Base-by-base conservation (phyloP, 306 rosid genomes). In the Arachis hypogaea region DNA sequence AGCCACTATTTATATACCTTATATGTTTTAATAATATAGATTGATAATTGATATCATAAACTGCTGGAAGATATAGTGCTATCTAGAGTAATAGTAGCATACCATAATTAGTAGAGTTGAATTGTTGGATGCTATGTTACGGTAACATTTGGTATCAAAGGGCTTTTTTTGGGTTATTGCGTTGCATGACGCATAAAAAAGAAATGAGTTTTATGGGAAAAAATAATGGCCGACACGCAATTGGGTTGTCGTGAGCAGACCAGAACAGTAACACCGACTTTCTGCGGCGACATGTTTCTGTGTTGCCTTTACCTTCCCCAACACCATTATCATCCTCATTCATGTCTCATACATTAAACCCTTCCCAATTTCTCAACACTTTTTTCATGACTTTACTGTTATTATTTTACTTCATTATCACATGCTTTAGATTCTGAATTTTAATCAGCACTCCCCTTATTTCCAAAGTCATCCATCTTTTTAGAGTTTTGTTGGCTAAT, bases 221-320 rank as follows among this genome's bases (percentile, higher is more conserved):
- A 2, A 33, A 33, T 33, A 33, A 64, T 44, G 75, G 76, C 83
- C 84, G 84, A 83, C 87, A 86, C 62, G 77, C 70, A 69, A 82
- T 79, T 72, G 70, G 70, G 79, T 46, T 78, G 66, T 74, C 76
- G 75, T 68, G 79, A 75, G 46, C 50, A 80, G 75, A 80, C 75
- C 84, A 73, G 59, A 68, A 72, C 76, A 79, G 82, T 66, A 66
- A 61, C 71, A 72, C 82, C 80, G 78, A 77, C 85, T 76, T 85
- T 79, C 66, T 69, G 74, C 77, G 69, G 70, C 71, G 79, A 83
- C 88, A 76, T 81, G 78, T 79, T 59, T 59, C 56, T 75, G 49
- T 74, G 33, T 72, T 72, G 78, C 80, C 82, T 50, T 63, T 69
- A 41, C 71, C 86, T 77, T 77, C 81, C 41, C 85, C 86, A 70